Conservation (phyloP, 2,329 filamentous ascomycete genomes). For the Pleomassaria siparia region DNA sequence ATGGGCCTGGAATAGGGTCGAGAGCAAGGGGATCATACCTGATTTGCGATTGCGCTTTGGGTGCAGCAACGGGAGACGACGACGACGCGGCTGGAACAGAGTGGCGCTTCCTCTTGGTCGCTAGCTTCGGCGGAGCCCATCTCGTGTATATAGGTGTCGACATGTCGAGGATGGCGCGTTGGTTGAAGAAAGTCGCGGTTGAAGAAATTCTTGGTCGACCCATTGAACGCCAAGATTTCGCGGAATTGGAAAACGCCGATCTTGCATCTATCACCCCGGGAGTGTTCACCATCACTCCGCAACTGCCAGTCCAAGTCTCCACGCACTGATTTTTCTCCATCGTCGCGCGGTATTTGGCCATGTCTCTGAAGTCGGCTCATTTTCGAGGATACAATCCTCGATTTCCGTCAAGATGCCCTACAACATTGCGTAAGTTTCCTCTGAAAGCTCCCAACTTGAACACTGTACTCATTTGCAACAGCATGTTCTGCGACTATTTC, state of each 20-base stretch:
- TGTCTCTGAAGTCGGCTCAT: slow-evolving; percentile 16
- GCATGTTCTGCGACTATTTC: slow-evolving; percentile 99
- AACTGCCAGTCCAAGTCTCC: neutral
- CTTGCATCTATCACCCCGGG: neutral
- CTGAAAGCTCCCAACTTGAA: slow-evolving; percentile 10
- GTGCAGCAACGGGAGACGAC: neutral
- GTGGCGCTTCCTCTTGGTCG: slow-evolving; percentile 2
- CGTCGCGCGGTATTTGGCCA: slow-evolving; percentile 19
- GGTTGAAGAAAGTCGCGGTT: slow-evolving; percentile 4
- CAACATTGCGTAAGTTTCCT: slow-evolving; percentile 65
- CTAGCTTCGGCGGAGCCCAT: slow-evolving; percentile 47
- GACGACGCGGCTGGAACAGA: neutral
- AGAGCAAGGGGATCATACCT: neutral
- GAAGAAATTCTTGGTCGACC: slow-evolving; percentile 18
- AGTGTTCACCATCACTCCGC: neutral
- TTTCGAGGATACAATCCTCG: slow-evolving; percentile 25
- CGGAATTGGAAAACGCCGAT: slow-evolving; percentile 29
- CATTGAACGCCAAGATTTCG: slow-evolving; percentile 31
- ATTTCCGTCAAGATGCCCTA: slow-evolving; percentile 58
- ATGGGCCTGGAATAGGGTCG: neutral
- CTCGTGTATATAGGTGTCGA: slow-evolving; percentile 50
- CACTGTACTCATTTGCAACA: slow-evolving; percentile 34
- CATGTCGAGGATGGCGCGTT: slow-evolving; percentile 38
- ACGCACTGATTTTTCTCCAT: neutral
- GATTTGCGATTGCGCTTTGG: neutral